These are phyloP conservation scores for Gloeostereum incarnatum DNA, from an alignment of 768 basidiomycete species.

Conservation along the genomic window DNA sequence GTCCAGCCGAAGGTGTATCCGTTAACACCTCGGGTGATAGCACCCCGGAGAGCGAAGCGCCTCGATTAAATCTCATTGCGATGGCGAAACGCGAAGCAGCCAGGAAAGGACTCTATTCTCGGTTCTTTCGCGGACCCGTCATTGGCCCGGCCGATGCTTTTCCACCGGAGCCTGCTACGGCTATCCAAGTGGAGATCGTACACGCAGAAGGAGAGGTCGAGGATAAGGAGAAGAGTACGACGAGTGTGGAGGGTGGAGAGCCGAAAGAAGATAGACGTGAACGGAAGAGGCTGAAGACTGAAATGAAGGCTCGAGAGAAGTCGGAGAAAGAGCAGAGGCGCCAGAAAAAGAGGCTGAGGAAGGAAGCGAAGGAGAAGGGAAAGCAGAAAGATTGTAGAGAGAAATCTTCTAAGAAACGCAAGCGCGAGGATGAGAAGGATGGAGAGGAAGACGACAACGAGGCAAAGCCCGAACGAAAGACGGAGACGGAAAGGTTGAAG, in stretches of 20 bases:
- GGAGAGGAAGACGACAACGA: background rate
- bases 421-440: background rate
- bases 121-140: constrained; percentile 73
- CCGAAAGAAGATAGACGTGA: constrained; percentile 7
- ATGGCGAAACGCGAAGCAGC: constrained; percentile 76
- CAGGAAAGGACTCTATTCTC: constrained; percentile 62
- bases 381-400: background rate
- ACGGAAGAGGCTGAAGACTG: constrained; percentile 2
- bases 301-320: constrained; percentile 4
- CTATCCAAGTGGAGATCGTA: background rate
- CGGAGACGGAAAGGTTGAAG: background rate
- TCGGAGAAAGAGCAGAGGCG: constrained; percentile 4
- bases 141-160: constrained; percentile 33
- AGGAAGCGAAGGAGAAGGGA: constrained; percentile 1
- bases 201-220: background rate
- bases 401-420: background rate
- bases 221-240: constrained; percentile 8
- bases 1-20: constrained; percentile 42
- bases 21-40: constrained; percentile 35
- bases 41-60: constrained; percentile 24
- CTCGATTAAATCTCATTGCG: constrained; percentile 43
- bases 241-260: constrained; percentile 2
- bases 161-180: background rate
- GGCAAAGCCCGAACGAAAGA: background rate
- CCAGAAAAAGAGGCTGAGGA: constrained; percentile 7